A percentile compares a stretch with the other conserved stretches of the same genome.
phyloP scores from a whole-genome alignment of 805 yeast species.

The Scheffersomyces lignosus region DNA sequence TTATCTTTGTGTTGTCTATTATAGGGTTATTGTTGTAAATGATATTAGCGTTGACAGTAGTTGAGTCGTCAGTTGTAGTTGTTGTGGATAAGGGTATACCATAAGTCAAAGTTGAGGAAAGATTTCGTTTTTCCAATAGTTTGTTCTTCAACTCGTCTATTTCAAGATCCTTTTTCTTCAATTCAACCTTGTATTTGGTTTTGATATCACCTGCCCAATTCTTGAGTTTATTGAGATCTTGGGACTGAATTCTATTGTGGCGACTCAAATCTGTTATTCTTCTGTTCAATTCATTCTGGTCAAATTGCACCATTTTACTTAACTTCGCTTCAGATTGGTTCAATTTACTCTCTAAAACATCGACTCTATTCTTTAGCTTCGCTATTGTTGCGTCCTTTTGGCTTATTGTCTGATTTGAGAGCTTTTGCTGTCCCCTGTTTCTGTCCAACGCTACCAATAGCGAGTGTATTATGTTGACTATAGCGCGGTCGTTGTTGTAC shows the following conservation, averaged over 20 bases:
- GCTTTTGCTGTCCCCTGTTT: slow-evolving; percentile 29
- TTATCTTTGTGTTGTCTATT: slow-evolving; percentile 16
- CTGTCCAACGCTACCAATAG: slow-evolving; percentile 28
- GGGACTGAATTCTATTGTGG: slow-evolving; percentile 25
- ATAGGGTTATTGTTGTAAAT: slow-evolving; percentile 35
- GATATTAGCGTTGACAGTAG: slow-evolving; percentile 20
- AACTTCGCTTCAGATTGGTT: slow-evolving; percentile 16
- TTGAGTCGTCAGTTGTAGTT: slow-evolving; percentile 3
- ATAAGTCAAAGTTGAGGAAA: slow-evolving; percentile 27
- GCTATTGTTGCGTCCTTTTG: slow-evolving; percentile 31
- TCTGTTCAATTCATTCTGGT: slow-evolving; percentile 14
- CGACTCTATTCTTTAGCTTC: slow-evolving; percentile 21
- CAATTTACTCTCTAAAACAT: slow-evolving; percentile 20
- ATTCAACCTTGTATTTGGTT: slow-evolving; percentile 34
- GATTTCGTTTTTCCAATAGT: slow-evolving; percentile 32
- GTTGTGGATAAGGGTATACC: slow-evolving; percentile 20
- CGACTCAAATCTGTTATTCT: slow-evolving; percentile 15
- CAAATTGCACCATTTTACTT: slow-evolving; percentile 14
- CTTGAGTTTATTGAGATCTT: slow-evolving; percentile 29
- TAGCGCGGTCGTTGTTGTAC: slow-evolving; percentile 33
- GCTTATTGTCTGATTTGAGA: slow-evolving; percentile 26
- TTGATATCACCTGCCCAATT: slow-evolving; percentile 29
- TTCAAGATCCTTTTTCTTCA: slow-evolving; percentile 32
- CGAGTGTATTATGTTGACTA: slow-evolving; percentile 38
- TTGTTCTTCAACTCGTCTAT: slow-evolving; percentile 34